A percentile compares a stretch with the other conserved stretches of the same genome.
phyloP scores from a whole-genome alignment of 108 stramenopile genomes.

The Fistulifera pelliculosa region DNA sequence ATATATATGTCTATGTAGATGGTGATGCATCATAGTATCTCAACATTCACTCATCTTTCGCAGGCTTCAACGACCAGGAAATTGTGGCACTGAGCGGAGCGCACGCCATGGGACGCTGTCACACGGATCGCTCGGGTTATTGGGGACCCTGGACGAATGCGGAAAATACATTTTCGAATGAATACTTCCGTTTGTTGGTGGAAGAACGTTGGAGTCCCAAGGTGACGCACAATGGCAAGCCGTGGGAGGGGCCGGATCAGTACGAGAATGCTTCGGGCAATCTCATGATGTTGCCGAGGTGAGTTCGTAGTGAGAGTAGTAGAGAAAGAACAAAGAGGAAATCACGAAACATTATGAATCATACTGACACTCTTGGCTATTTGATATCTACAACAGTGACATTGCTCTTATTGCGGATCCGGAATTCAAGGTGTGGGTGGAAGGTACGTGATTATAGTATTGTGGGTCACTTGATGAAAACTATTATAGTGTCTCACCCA shows the following conservation, averaged over 20 bases:
- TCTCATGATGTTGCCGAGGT: constrained; percentile 44
- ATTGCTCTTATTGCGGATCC: constrained; percentile 83
- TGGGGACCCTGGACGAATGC: constrained; percentile 93
- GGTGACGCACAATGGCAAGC: constrained; percentile 84
- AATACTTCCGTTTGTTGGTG: constrained; percentile 91
- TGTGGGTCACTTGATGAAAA: too few relatives aligned
- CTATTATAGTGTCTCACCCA: too few relatives aligned
- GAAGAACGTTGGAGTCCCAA: constrained; percentile 79
- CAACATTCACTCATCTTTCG: background rate
- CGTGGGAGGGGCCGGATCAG: constrained; percentile 81
- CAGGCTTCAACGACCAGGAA: constrained; percentile 66
- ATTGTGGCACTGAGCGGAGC: constrained; percentile 97
- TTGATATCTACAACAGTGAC: constrained; percentile 62
- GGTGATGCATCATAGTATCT: background rate
- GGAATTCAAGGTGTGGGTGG: constrained; percentile 69
- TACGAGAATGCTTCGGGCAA: constrained; percentile 85
- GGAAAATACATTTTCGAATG: constrained; percentile 92
- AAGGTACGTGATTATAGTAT: constrained; percentile 18
- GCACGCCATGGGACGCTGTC: constrained; percentile 93
- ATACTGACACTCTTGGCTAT: too few relatives aligned
- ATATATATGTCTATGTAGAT: too few relatives aligned
- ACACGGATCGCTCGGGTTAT: constrained; percentile 85
- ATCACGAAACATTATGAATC: too few relatives aligned
- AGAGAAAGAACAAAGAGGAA: too few relatives aligned
- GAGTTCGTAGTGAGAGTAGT: constrained; percentile 3